Evolutionary conservation across 1,284 basidiomycete genomes (phyloP), one percentile per base, ranked within the genome.

Genomic region (Boletus mariae): DNA sequence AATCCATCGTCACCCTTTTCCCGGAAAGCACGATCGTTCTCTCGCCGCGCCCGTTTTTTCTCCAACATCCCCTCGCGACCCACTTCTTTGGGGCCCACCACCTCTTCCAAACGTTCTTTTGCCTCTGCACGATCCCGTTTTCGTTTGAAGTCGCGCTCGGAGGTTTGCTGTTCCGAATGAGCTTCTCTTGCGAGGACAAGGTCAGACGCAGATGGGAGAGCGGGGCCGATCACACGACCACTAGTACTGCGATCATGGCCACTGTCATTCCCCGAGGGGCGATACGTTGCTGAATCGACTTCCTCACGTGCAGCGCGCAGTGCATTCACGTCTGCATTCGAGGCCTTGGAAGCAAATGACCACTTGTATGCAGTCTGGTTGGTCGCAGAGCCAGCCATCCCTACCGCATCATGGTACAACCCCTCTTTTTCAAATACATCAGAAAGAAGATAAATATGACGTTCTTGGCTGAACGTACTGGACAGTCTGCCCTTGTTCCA

Each of bases 401-500:
- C 70, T 55, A 79, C 77, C 45, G 85, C 71, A 8, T 85, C 84
- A 31, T 75, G 66, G 61, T 90, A 90, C 10, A 86, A 71, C 8
- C 76, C 74, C 54, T 74, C 51, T 49, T 40, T 43, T 32, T 38
- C 15, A 6, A 51, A 34, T 37, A 20, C 20, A 23, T 47, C 23
- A 41, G 15, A 31, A 10, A n/a, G 20, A 37, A 23, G 2, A 12
- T 13, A 29, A 12, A 5, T 8, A 5, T 20, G n/a, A 25, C 9
- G 29, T 1, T 28, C n/a, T 3, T 45, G 5, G 17, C 12, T 11
- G 4, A 6, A 61, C 59, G 34, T 23, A 87, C 86, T 78, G 17
- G 81, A 71, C 15, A 91, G 73, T 67, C 80, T 84, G 8, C 87
- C 87, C 67, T 78, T 77, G 66, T 91, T 92, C 89, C 89, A 91